A percentile compares a stretch with the other conserved stretches of the same genome.
phyloP scores from a whole-genome alignment of 2,329 filamentous ascomycete genomes.

The Ascochyta koolunga region DNA sequence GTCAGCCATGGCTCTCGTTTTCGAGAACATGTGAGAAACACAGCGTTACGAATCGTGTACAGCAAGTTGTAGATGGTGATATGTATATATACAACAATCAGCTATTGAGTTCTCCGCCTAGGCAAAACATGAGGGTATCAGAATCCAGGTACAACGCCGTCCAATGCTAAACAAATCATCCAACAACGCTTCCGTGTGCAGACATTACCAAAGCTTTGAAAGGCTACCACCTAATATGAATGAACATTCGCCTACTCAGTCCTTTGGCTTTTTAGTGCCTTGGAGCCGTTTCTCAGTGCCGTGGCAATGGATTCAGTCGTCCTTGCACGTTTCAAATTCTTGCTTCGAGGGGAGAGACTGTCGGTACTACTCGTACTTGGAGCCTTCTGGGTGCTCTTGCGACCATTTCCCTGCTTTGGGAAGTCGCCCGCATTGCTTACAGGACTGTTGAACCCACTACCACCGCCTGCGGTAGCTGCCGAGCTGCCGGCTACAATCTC shows the following conservation, averaged over 20 bases:
- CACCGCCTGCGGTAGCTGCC: constrained; percentile 56
- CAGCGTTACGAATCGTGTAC: background rate
- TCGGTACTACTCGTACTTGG: constrained; percentile 4
- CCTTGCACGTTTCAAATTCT: constrained; percentile 21
- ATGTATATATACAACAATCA: too few species aligned
- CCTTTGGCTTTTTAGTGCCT: constrained; percentile 8
- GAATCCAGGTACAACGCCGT: background rate
- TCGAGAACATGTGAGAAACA: background rate
- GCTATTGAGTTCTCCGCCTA: background rate
- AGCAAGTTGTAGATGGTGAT: background rate
- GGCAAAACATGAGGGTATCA: constrained; percentile 4
- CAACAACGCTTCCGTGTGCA: background rate
- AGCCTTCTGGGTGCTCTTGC: background rate
- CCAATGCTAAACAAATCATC: background rate
- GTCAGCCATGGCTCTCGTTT: background rate
- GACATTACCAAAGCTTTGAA: background rate
- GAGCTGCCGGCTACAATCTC: constrained; percentile 57
- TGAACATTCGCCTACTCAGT: background rate
- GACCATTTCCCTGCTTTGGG: background rate
- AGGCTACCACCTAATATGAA: background rate
- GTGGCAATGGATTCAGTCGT: constrained; percentile 12
- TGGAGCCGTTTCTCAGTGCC: constrained; percentile 1
- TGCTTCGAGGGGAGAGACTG: constrained; percentile 4
- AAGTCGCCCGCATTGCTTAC: background rate
- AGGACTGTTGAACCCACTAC: constrained; percentile 56